Percentiles rank a stretch among this genome's conserved stretches.
These are phyloP conservation scores for Pestalotiopsis sp. DNA, from an alignment of 2,329 filamentous ascomycete species.

Conservation along the genomic window DNA sequence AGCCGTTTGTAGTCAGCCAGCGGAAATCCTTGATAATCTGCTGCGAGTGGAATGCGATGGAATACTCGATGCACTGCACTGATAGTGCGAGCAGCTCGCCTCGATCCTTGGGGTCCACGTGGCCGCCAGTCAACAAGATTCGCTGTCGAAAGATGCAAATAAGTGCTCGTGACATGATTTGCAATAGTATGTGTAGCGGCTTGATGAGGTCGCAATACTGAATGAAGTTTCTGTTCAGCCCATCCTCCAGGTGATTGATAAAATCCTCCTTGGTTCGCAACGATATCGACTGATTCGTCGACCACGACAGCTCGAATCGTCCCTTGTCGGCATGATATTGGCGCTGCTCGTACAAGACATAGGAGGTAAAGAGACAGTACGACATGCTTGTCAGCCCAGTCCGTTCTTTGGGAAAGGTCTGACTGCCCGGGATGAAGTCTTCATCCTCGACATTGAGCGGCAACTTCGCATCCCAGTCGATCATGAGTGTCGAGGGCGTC, in stretches of 20 bases:
- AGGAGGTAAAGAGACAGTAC: slow-evolving; percentile 9
- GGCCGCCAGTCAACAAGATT: not conserved
- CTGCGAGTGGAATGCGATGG: not conserved
- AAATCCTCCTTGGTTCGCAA: not conserved
- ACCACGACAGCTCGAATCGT: slow-evolving; percentile 4
- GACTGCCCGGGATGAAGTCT: not conserved
- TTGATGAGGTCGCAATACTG: slow-evolving; percentile 13
- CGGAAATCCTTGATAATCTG: not conserved
- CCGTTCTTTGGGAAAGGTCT: not conserved
- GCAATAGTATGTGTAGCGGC: slow-evolving; percentile 6
- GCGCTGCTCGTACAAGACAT: slow-evolving; percentile 12
- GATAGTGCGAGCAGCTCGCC: not conserved
- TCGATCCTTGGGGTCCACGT: not conserved
- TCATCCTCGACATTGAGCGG: slow-evolving; percentile 10
- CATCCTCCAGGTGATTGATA: not conserved
- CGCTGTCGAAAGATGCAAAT: slow-evolving; percentile 2
- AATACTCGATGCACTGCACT: not conserved
- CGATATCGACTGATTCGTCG: slow-evolving; percentile 2
- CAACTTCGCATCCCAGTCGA: slow-evolving; percentile 9
- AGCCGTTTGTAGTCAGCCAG: slow-evolving; percentile 1
- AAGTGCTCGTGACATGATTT: not conserved
- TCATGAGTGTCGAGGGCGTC: not conserved
- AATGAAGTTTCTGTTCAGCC: not conserved
- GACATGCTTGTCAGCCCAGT: slow-evolving; percentile 8
- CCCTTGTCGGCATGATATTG: not conserved